These are phyloP conservation scores for Penicillium griseofulvum DNA, from an alignment of 2,329 filamentous ascomycete genomes.

Conservation along the genomic window DNA sequence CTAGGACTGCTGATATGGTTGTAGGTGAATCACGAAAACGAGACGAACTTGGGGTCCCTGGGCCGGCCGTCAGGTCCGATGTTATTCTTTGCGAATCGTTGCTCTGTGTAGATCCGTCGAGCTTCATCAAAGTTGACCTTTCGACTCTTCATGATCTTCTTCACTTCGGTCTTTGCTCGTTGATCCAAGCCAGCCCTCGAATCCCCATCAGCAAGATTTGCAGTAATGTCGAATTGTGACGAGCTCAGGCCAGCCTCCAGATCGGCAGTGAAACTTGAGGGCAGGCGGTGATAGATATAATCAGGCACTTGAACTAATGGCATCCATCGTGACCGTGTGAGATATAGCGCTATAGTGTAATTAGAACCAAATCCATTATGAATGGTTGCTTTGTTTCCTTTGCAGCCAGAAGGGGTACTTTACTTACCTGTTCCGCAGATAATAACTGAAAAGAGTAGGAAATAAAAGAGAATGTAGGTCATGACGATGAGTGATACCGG, in stretches of 20 bases:
- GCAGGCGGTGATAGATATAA: constrained; percentile 74
- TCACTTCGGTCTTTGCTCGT: constrained; percentile 74
- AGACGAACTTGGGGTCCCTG: constrained; percentile 91
- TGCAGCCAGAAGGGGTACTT: background rate
- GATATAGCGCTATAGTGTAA: constrained; percentile 62
- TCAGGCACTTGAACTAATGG: constrained; percentile 63
- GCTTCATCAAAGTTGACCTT: constrained; percentile 88
- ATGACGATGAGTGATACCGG: constrained; percentile 49
- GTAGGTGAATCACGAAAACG: constrained; percentile 63
- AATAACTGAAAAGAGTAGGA: constrained; percentile 68
- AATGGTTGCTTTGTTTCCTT: background rate
- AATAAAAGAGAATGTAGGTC: constrained; percentile 74
- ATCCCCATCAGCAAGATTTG: constrained; percentile 79
- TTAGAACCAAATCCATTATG: constrained; percentile 5
- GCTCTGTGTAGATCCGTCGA: constrained; percentile 78
- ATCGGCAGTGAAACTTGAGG: constrained; percentile 74
- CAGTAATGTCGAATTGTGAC: constrained; percentile 74
- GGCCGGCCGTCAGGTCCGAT: constrained; percentile 87
- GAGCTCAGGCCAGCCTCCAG: constrained; percentile 84
- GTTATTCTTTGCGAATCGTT: constrained; percentile 78
- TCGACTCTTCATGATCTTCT: constrained; percentile 84
- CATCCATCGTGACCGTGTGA: constrained; percentile 76
- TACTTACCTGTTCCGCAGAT: constrained; percentile 65
- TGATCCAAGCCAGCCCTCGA: constrained; percentile 77
- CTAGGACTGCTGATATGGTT: background rate